Base-by-base conservation (phyloP, 2,329 filamentous ascomycete genomes). In the Xylariaceae sp. region DNA sequence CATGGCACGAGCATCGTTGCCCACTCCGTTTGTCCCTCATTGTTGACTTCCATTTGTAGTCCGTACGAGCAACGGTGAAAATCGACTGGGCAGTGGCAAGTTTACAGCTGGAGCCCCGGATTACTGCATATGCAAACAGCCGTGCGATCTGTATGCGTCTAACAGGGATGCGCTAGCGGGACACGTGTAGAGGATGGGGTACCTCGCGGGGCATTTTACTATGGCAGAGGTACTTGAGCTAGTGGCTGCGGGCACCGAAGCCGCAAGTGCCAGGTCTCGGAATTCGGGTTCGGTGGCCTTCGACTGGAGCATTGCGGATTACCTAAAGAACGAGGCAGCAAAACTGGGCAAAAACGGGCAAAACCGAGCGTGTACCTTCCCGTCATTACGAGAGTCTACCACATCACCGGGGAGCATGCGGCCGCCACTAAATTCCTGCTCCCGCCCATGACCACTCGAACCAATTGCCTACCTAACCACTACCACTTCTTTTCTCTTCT, bases 251-350 rank as follows among this genome's bases (percentile, higher is more conserved):
- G 23, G 47, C 47, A 49, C 47, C 45, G 44, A 48, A 55, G 53
- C 44, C 47, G 44, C 23, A 45, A 55, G 4, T 49, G n/a, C 44
- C 37, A 42, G 11, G 11, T 42, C 11, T 42, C 37, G 53, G 17
- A 30, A 11, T 53, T 48, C 17, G 23, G 44, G 30, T 60, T 61
- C 58, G 54, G 52, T 56, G 37, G 30, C 57, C 49, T 59, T 59
- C 48, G 53, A 59, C 53, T 9, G 17, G 30, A 30, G 4, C 23
- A 30, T 2, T 0, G 23, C 23, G 23, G 23, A 30, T 30, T 30
- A 30, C 23, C 23, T 30, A 10, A 30, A 49, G 47, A 49, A 35
- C 48, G 15, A 58, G 52, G 51, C 56, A 55, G n/a, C 48, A 11
- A 39, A 57, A n/a, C 13, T 34, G 51, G 35, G 55, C 23, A 30